Evolutionary conservation across 2,329 filamentous ascomycete genomes (phyloP).

Genomic region (Cladorrhinum sp.): DNA sequence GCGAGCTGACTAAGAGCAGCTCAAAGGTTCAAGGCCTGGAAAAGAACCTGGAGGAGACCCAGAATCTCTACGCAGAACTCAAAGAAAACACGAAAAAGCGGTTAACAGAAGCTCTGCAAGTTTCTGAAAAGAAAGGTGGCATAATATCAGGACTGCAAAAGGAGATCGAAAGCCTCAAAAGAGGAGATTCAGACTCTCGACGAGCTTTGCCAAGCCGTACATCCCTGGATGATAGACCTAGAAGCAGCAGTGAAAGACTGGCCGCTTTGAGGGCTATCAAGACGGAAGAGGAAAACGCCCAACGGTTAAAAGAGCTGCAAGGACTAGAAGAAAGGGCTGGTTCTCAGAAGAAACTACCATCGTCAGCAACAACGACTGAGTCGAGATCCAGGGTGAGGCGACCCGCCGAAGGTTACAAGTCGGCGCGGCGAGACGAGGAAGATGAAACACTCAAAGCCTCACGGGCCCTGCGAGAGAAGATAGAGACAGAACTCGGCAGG

Average conservation of each 20-base stretch:
- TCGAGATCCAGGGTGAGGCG: conserved; percentile 8
- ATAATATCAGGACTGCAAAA: conserved; percentile 56
- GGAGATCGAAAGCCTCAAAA: conserved; percentile 47
- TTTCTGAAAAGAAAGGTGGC: conserved; percentile 54
- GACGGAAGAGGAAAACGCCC: conserved; percentile 16
- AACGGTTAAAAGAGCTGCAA: conserved; percentile 18
- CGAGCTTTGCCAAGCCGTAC: conserved; percentile 25
- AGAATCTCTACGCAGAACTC: conserved; percentile 48
- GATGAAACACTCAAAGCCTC: conserved; percentile 24
- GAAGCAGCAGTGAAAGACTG: conserved; percentile 23
- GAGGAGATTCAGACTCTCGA: conserved; percentile 8
- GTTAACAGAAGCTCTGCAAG: conserved; percentile 53
- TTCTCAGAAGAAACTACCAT: conserved; percentile 5
- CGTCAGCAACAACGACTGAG: background rate
- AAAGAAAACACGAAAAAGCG: conserved; percentile 52
- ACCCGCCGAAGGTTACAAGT: conserved; percentile 13
- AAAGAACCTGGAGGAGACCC: conserved; percentile 25
- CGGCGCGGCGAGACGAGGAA: conserved; percentile 9
- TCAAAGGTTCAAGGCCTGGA: conserved; percentile 32
- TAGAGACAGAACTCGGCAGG: conserved; percentile 26
- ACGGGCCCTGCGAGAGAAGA: conserved; percentile 26
- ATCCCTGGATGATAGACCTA: conserved; percentile 30
- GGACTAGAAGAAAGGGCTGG: conserved; percentile 14
- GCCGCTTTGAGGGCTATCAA: conserved; percentile 16
- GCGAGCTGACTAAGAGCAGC: conserved; percentile 30